A percentile compares a stretch with the other conserved stretches of the same genome.
These are phyloP conservation scores for Neolecta irregularis DNA, from an alignment of 1,139 yeast genomes.

Conservation along the genomic window DNA sequence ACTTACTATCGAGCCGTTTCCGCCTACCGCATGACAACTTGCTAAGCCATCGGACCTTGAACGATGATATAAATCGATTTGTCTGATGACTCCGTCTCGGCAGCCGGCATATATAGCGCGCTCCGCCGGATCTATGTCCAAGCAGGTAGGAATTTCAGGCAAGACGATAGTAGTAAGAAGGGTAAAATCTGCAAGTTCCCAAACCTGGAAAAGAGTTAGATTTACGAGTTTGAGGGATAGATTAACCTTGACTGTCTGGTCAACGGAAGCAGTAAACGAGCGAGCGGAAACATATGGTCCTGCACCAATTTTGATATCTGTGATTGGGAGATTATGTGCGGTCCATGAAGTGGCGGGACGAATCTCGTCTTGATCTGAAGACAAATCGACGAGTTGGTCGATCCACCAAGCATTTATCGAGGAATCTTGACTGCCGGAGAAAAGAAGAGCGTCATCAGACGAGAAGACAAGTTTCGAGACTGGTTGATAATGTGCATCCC, in stretches of 20 bases:
- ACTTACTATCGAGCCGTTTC: conserved; percentile 33
- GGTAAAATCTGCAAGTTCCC: conserved; percentile 23
- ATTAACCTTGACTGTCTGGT: conserved; percentile 47
- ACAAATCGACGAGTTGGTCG: conserved; percentile 38
- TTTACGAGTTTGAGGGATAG: conserved; percentile 17
- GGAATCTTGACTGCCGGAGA: conserved; percentile 72
- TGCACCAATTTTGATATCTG: conserved; percentile 40
- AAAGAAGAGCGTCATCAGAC: conserved; percentile 49
- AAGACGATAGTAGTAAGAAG: conserved; percentile 59
- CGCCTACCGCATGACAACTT: conserved; percentile 39
- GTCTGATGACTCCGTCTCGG: conserved; percentile 43
- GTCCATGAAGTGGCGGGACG: conserved; percentile 40
- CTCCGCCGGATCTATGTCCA: conserved; percentile 70
- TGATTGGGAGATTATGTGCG: conserved; percentile 63
- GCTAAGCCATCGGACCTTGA: conserved; percentile 27
- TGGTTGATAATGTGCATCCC: conserved; percentile 74
- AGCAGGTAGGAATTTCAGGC: conserved; percentile 39
- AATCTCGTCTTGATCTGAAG: conserved; percentile 21
- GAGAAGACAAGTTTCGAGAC: conserved; percentile 46
- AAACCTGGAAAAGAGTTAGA: conserved; percentile 16
- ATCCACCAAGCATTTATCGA: conserved; percentile 64
- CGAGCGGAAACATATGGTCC: conserved; percentile 46
- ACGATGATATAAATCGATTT: conserved; percentile 37
- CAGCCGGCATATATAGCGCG: conserved; percentile 62
- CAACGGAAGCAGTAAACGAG: conserved; percentile 56